Evolutionary conservation across 2,329 filamentous ascomycete species (phyloP), one percentile per base, ranked within the genome.

Genomic region (Arthroderma sp.): DNA sequence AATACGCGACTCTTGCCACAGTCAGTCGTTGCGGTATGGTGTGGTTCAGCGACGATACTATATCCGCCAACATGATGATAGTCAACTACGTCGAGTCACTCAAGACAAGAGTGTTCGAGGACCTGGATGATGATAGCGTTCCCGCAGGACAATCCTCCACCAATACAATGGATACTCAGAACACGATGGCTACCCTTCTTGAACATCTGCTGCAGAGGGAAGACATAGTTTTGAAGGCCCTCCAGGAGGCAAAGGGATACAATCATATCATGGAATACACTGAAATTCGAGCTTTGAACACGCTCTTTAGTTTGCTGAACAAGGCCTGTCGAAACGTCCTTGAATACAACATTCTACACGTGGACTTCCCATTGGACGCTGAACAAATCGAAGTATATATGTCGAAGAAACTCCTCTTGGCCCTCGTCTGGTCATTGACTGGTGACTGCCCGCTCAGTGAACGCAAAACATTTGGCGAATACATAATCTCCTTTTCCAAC

Each of bases 21-120:
- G 91, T 99, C 59, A 93, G 85, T 80, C 87, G 91, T 68, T 99
- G 91, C 62, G 91, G 91, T 74, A 99, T 99, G 91, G 93, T 99
- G 9, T 99, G 91, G 91, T 98, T 96, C 68, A 98, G 87, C 60
- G 89, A 95, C 57, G 93, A 98, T 59, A 96, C 88, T 29, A 89
- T 99, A 36, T 89, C 86, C 30, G 78, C 89, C 1, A 77, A 76
- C 52, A 94, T 98, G 83, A 84, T 96, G 79, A 82, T 96, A 36
- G 73, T 78, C 50, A 85, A 96, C 64, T 95, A 98, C 57, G 76
- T 98, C 43, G 79, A 91, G 49, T 80, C 81, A 39, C 77, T 98
- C 34, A 81, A 82, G 53, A 83, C 79, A 3, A 80, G 85, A 46
- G 79, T 85, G 0, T 95, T 98, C 56, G 91, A 98, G 57, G 91